phyloP scores from a whole-genome alignment of 1,284 basidiomycete genomes.

The Trametes polyzona region DNA sequence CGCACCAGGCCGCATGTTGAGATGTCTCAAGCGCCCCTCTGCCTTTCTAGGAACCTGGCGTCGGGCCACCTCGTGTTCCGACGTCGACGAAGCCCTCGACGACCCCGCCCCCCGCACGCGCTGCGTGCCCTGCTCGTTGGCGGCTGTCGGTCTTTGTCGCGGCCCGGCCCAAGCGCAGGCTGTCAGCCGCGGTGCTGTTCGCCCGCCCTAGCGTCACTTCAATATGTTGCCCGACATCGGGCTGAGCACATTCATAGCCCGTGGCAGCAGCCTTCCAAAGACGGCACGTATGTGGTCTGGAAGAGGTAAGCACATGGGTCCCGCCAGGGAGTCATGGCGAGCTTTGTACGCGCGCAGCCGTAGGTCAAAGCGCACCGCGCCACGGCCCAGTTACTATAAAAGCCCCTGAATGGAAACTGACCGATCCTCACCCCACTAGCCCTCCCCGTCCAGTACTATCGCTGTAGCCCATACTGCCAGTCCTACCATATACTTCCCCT shows the following conservation, averaged over 20 bases:
- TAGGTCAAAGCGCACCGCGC: conserved; percentile 6
- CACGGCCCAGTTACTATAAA: conserved; percentile 7
- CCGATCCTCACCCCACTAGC: not conserved
- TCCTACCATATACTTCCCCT: not conserved
- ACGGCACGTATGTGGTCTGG: not conserved
- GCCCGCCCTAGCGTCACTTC: not conserved
- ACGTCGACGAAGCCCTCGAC: not conserved
- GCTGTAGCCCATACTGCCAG: not conserved
- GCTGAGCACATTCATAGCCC: not conserved
- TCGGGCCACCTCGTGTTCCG: conserved; percentile 15
- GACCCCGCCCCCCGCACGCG: not conserved
- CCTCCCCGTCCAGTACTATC: not conserved
- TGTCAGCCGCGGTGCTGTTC: not conserved
- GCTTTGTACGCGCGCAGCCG: conserved; percentile 14
- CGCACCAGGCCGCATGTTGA: conserved; percentile 4
- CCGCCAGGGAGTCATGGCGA: conserved; percentile 1
- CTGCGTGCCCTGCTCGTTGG: not conserved
- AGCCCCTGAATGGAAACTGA: not conserved
- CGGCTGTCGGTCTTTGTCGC: not conserved
- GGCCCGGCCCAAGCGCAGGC: not conserved
- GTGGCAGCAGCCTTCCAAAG: not conserved
- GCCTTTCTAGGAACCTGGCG: not conserved
- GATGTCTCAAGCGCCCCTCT: conserved; percentile 4
- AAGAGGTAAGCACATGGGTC: not conserved
- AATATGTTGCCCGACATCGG: not conserved